Evolutionary conservation across 169 alveolate species (phyloP), one percentile per base, ranked within the genome.

Genomic region (Theileria annulata): DNA sequence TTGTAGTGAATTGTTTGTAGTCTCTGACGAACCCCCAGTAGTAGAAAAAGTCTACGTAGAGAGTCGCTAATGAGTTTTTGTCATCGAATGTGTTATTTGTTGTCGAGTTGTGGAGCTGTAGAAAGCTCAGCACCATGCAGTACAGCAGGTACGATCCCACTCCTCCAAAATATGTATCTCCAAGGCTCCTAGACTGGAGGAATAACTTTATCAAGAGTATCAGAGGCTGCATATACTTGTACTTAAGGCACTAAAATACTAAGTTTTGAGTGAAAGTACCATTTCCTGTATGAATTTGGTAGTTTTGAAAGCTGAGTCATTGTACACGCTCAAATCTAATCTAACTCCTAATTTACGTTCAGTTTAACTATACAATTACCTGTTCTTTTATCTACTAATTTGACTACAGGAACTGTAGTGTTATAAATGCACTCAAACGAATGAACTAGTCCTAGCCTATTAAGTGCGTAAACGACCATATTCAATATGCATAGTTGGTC

Each of bases 101-200:
- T 21, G 87, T 79, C 27, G 91, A 63, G 21, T 77, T 87, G 78
- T 90, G 94, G 15, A 87, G 23, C 63, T 90, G 94, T 33, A 90
- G 77, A 72, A 90, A 90, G 75, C 86, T 78, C 37, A 87, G 79
- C 6, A 90, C 92, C 94, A 90, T 90, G 60, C 92, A 90, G 68
- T 87, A 87, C 3, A 90, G 69, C 31, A 87, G 75, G 80, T 84
- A 90, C 0, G 94, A 90, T 2, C 94, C 94, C 30, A 87, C 87
- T 13, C 94, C 94, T 15, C 94, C 94, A 33, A 72, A 71, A 66
- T 86, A 90, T 13, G 93, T 87, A 67, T 90, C 94, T 62, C 87
- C 87, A 48, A 90, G 84, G 75, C 80, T 83, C 70, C 94, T 54
- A 35, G 90, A 49, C 63, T 84, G 90, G n/a, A 90, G 67, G 63